A percentile compares a stretch with the other conserved stretches of the same genome.
phyloP scores from a whole-genome alignment of 306 rosid species.

The Sicyos baderoa region DNA sequence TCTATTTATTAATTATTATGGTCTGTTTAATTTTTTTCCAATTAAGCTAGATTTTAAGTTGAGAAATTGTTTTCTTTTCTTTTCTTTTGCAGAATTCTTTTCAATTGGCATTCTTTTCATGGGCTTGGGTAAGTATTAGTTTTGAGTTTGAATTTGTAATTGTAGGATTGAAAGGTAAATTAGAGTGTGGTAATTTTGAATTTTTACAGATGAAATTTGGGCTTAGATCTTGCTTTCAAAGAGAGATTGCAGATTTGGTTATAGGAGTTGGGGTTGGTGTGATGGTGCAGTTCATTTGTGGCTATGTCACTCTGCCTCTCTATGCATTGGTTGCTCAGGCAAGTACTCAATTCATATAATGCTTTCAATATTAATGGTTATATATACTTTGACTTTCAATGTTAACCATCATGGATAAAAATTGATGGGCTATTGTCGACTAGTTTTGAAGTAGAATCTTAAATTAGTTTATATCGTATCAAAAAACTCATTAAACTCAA shows the following conservation, averaged over 20 bases:
- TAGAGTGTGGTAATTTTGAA: neutral
- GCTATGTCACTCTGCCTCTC: conserved; percentile 55
- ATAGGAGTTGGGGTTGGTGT: conserved; percentile 38
- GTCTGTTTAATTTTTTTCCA: no score
- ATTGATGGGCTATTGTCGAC: no score
- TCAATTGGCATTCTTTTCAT: conserved; percentile 49
- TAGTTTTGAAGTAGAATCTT: no score
- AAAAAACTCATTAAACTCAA: no score
- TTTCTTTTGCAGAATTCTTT: conserved; percentile 65
- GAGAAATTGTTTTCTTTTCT: neutral
- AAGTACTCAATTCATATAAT: neutral
- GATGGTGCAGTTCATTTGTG: conserved; percentile 40
- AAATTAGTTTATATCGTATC: no score
- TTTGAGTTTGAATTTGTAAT: neutral
- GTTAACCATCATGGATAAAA: no score
- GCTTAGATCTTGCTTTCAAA: conserved; percentile 52
- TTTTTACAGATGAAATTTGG: conserved; percentile 42
- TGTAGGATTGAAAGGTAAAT: no score
- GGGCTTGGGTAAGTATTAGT: conserved; percentile 47
- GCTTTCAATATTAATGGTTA: neutral
- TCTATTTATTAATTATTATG: no score
- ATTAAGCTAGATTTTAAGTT: neutral
- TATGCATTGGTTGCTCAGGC: conserved; percentile 66
- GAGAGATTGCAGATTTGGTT: conserved; percentile 30
- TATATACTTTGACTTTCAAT: no score